Percentiles rank a stretch among this genome's conserved stretches.
These are phyloP conservation scores for Penicillium alfredii DNA, from an alignment of 495 filamentous ascomycete species.

Conservation along the genomic window DNA sequence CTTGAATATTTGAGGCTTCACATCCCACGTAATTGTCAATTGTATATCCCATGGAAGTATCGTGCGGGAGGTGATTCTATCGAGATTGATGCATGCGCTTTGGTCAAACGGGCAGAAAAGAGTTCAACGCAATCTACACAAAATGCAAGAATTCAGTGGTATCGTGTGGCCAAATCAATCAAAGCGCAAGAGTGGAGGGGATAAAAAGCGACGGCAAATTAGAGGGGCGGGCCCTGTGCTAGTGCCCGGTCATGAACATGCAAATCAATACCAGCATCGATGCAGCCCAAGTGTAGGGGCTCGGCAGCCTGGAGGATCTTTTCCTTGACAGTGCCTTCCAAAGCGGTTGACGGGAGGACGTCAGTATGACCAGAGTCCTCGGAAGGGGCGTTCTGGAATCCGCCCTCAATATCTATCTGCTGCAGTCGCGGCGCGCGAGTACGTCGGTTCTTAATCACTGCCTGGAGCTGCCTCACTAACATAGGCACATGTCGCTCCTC, in stretches of 20 bases:
- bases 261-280: conserved; percentile 20
- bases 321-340: conserved; percentile 15
- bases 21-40: no score
- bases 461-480: conserved; percentile 23
- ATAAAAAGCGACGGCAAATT: no score
- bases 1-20: no score
- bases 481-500: conserved; percentile 25
- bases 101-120: no score
- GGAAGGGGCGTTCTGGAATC: conserved; percentile 21
- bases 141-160: no score
- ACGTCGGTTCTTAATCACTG: conserved; percentile 19
- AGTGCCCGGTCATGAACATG: conserved; percentile 29
- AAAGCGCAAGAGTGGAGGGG: no score
- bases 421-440: conserved; percentile 14
- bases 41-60: no score
- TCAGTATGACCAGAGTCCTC: conserved; percentile 3
- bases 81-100: no score
- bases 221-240: no score
- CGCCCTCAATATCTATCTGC: conserved; percentile 27
- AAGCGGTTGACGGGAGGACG: background rate
- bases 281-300: conserved; percentile 19
- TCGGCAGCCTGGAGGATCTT: conserved; percentile 24
- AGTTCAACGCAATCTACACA: no score
- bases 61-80: no score
- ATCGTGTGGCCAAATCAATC: no score